phyloP scores from a whole-genome alignment of 345 rosid species.

The Dipteronia dyeriana region DNA sequence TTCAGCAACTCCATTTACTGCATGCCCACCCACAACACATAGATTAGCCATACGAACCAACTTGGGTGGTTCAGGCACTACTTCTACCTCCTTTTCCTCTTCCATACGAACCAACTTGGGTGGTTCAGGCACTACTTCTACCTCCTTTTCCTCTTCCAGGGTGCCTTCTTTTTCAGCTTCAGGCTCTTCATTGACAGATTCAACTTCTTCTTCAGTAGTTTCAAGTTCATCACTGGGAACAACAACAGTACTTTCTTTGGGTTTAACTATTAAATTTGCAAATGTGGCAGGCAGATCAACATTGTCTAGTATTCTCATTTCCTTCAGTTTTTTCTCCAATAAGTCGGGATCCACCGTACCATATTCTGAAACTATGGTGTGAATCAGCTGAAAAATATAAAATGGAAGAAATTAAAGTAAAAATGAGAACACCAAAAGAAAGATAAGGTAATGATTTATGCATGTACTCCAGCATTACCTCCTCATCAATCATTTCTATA shows the following conservation, averaged over 20 bases:
- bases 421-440: not conserved
- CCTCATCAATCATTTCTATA: conserved; percentile 79
- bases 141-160: conserved; percentile 37
- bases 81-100: conserved; percentile 43
- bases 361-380: conserved; percentile 59
- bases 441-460: conserved; percentile 16
- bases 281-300: conserved; percentile 66
- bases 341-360: conserved; percentile 53
- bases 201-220: conserved; percentile 33
- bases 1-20: conserved; percentile 83
- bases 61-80: conserved; percentile 42
- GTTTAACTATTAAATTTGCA: conserved; percentile 63
- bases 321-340: conserved; percentile 61
- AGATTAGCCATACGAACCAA: conserved; percentile 76
- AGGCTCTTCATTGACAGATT: conserved; percentile 19
- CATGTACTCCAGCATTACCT: conserved; percentile 45
- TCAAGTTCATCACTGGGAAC: conserved; percentile 33
- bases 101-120: conserved; percentile 54
- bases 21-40: conserved; percentile 62
- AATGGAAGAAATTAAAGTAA: conserved; percentile 21
- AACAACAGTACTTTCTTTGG: conserved; percentile 32
- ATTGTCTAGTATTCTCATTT: conserved; percentile 78
- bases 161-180: conserved; percentile 16
- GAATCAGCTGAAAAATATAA: conserved; percentile 50
- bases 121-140: conserved; percentile 40